These are phyloP conservation scores for Lathyrus tuberosus DNA, from an alignment of 306 rosid species.

Conservation along the genomic window DNA sequence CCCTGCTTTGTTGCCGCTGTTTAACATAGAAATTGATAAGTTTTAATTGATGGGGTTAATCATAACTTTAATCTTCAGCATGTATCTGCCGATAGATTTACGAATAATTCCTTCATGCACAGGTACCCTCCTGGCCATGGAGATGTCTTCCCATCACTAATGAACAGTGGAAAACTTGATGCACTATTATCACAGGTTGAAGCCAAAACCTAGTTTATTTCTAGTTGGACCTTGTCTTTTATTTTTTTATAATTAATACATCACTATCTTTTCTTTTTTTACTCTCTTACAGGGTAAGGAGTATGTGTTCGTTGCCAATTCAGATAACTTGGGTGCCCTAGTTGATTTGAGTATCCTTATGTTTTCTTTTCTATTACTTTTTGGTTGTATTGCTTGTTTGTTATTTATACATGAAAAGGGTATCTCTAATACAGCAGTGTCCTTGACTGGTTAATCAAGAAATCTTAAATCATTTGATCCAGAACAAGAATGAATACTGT, in stretches of 20 bases:
- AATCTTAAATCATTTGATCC: constrained; percentile 48
- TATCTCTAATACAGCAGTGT: constrained; percentile 39
- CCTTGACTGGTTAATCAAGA: constrained; percentile 71
- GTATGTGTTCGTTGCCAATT: constrained; percentile 86
- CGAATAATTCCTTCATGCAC: constrained; percentile 32
- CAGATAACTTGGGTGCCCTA: constrained; percentile 93
- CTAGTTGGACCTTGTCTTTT: constrained; percentile 25
- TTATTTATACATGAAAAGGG: constrained; percentile 27
- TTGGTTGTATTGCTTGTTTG: constrained; percentile 2
- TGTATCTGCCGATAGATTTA: constrained; percentile 31
- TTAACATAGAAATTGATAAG: neutral
- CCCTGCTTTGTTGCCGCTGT: neutral
- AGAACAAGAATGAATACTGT: constrained; percentile 85
- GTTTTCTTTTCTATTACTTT: constrained; percentile 31
- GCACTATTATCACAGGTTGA: constrained; percentile 75
- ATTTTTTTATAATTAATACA: constrained; percentile 28
- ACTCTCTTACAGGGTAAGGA: constrained; percentile 80
- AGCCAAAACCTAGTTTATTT: constrained; percentile 39
- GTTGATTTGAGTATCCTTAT: constrained; percentile 95
- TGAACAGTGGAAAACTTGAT: constrained; percentile 93
- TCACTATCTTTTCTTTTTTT: constrained; percentile 17
- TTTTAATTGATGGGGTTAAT: constrained; percentile 22
- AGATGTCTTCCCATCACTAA: constrained; percentile 86
- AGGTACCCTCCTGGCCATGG: constrained; percentile 99
- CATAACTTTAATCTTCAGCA: constrained; percentile 6